Conservation (phyloP, 345 rosid species). For the Lepidium africanum region DNA sequence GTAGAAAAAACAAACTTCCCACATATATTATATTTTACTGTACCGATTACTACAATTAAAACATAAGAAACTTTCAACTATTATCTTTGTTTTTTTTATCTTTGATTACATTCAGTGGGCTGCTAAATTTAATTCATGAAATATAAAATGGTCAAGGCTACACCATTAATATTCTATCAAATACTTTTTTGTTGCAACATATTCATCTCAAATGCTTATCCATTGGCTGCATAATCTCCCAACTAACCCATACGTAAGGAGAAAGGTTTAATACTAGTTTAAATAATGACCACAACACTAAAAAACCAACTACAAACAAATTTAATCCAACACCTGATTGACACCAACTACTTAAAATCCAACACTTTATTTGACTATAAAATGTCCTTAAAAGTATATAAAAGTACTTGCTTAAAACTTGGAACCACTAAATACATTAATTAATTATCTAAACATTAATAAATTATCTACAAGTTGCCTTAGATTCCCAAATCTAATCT, state of each 20-base stretch:
- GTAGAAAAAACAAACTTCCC: too few relatives aligned
- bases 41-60: too few relatives aligned
- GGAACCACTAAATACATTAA: neutral
- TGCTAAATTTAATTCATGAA: too few relatives aligned
- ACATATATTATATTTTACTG: too few relatives aligned
- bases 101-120: too few relatives aligned
- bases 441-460: neutral
- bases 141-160: too few relatives aligned
- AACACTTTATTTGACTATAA: neutral
- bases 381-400: neutral
- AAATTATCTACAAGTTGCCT: neutral
- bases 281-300: neutral
- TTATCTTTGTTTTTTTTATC: too few relatives aligned
- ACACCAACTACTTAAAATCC: neutral
- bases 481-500: neutral
- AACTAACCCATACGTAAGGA: neutral
- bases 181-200: too few relatives aligned
- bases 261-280: neutral
- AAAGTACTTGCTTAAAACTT: neutral
- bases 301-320: neutral
- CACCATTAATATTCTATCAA: too few relatives aligned
- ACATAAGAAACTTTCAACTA: too few relatives aligned
- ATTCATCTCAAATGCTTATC: too few relatives aligned
- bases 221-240: neutral
- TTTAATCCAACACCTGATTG: neutral